A percentile compares a stretch with the other conserved stretches of the same genome.
Evolutionary conservation across 352 stramenopile species (phyloP).

Genomic region (Pythium apleroticum): DNA sequence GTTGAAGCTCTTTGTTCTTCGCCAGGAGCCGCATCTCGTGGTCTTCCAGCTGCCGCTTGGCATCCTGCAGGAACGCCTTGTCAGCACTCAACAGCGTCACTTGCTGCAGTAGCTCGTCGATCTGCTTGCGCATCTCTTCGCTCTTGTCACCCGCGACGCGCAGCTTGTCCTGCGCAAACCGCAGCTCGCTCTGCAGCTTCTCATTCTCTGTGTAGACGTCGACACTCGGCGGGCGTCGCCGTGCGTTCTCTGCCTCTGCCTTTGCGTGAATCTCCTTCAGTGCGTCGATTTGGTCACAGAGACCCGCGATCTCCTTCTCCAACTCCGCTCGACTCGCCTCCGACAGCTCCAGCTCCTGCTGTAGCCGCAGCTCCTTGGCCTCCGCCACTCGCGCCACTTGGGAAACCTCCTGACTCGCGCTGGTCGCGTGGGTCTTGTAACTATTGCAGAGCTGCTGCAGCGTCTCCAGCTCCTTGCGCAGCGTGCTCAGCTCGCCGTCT

Average conservation of each 20-base stretch:
- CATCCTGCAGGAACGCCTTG: conserved; percentile 60
- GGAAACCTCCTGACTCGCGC: conserved; percentile 34
- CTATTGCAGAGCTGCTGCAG: conserved; percentile 27
- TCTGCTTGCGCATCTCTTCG: conserved; percentile 23
- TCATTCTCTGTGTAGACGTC: conserved; percentile 41
- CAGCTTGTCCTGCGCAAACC: conserved; percentile 11
- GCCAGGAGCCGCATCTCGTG: conserved; percentile 41
- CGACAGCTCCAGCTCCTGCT: conserved; percentile 52
- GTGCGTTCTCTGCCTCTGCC: conserved; percentile 23
- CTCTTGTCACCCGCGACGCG: conserved; percentile 8
- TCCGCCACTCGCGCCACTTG: conserved; percentile 35
- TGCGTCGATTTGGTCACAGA: conserved; percentile 44
- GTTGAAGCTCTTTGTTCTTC: conserved; percentile 40
- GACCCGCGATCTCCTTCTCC: conserved; percentile 46
- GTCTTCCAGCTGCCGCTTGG: conserved; percentile 55
- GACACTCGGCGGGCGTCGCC: conserved; percentile 6
- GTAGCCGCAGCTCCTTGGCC: conserved; percentile 35
- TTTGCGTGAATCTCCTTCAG: conserved; percentile 45
- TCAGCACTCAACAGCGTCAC: conserved; percentile 50
- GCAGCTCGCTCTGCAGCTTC: conserved; percentile 31
- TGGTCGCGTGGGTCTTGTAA: conserved; percentile 36
- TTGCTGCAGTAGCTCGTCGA: conserved; percentile 37
- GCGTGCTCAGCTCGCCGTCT: conserved; percentile 37
- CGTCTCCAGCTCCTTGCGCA: conserved; percentile 39
- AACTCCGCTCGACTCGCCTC: conserved; percentile 52